Conservation (phyloP, 805 yeast species). For the Tetrapisispora phaffii region DNA sequence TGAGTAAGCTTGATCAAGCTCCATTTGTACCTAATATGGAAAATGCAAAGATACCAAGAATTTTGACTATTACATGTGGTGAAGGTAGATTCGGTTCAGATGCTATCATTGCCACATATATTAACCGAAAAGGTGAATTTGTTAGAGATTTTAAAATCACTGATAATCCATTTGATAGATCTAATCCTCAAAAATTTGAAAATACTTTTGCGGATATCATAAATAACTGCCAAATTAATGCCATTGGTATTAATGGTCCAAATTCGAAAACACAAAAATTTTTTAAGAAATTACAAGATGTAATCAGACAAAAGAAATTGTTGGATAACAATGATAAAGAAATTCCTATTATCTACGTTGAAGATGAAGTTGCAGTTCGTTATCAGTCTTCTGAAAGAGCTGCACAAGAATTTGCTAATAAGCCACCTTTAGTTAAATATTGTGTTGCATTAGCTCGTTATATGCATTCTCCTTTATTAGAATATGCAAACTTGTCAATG, state of each 20-base stretch:
- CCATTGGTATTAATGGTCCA: constrained; percentile 81
- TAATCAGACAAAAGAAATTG: constrained; percentile 48
- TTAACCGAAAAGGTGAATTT: constrained; percentile 74
- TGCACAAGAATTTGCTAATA: constrained; percentile 68
- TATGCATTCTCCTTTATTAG: constrained; percentile 85
- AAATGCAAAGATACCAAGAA: constrained; percentile 79
- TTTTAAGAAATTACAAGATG: constrained; percentile 43
- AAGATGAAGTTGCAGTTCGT: constrained; percentile 86
- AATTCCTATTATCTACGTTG: constrained; percentile 68
- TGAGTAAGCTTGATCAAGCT: constrained; percentile 77
- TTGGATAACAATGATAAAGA: constrained; percentile 48
- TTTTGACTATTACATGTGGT: constrained; percentile 75
- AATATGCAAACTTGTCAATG: constrained; percentile 64
- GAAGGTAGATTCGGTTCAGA: constrained; percentile 72
- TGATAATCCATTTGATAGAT: constrained; percentile 45
- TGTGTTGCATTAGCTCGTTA: constrained; percentile 86
- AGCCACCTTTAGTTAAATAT: constrained; percentile 69
- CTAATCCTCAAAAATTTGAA: constrained; percentile 52
- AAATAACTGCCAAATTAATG: constrained; percentile 69
- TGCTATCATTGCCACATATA: constrained; percentile 72
- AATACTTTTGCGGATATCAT: constrained; percentile 52
- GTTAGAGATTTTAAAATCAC: constrained; percentile 71
- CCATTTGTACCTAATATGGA: constrained; percentile 78
- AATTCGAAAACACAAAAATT: constrained; percentile 62
- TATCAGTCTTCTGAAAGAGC: constrained; percentile 76